Conservation (phyloP, 2,329 filamentous ascomycete species). For the Pseudogymnoascus sp. region DNA sequence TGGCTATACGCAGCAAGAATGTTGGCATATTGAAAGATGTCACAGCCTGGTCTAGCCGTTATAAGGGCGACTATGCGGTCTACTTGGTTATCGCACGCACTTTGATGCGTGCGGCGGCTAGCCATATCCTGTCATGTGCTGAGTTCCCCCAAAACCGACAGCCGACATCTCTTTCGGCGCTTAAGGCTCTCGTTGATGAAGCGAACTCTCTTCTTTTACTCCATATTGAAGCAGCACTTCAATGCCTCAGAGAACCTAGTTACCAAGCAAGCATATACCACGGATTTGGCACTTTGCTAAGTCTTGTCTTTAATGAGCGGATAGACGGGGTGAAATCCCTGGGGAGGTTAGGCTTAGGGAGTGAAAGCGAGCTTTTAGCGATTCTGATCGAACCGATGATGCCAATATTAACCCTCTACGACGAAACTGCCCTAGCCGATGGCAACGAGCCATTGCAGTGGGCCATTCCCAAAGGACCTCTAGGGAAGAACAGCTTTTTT, state of each 20-base stretch:
- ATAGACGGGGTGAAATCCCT: not conserved
- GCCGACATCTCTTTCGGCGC: not conserved
- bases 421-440: not conserved
- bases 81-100: not conserved
- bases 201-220: not conserved
- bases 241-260: not conserved
- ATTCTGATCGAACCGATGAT: not conserved
- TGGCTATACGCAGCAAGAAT: not conserved
- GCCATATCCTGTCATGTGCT: not conserved
- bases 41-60: not conserved
- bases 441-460: not conserved
- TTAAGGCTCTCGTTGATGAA: not conserved
- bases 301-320: not conserved
- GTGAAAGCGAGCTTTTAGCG: not conserved
- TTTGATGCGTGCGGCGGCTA: not conserved
- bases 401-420: not conserved
- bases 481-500: not conserved
- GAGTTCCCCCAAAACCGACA: not conserved
- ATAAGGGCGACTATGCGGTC: not conserved
- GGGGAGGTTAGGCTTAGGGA: not conserved
- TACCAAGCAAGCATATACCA: not conserved
- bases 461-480: not conserved
- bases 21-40: not conserved
- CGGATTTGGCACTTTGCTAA: not conserved
- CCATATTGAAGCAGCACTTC: not conserved